Evolutionary conservation across 2,329 filamentous ascomycete species (phyloP).

Genomic region (Claviceps pusilla): DNA sequence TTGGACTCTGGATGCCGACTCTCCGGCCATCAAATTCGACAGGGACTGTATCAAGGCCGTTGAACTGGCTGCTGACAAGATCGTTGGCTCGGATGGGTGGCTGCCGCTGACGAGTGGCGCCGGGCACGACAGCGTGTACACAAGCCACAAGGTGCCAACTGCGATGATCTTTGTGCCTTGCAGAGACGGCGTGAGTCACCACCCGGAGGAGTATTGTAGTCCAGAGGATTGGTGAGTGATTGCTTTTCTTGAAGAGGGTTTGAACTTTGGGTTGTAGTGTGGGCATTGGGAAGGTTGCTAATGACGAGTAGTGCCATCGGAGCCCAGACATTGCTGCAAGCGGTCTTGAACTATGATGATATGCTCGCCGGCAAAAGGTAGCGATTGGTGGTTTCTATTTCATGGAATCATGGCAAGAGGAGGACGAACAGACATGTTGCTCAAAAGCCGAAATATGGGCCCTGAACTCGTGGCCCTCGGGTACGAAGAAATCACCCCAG

Average conservation of each 20-base stretch:
- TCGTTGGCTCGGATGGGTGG: slow-evolving; percentile 32
- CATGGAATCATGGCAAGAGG: neutral
- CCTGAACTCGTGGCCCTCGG: too few species aligned
- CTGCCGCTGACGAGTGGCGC: slow-evolving; percentile 22
- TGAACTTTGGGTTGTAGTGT: neutral
- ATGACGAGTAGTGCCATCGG: slow-evolving; percentile 10
- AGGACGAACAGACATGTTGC: neutral
- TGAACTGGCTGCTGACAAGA: slow-evolving; percentile 36
- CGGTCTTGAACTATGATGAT: slow-evolving; percentile 11
- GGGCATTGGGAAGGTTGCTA: neutral
- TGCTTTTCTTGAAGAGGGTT: neutral
- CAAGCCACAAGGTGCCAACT: slow-evolving; percentile 18
- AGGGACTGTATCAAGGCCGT: slow-evolving; percentile 51
- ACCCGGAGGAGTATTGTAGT: slow-evolving; percentile 21
- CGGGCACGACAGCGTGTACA: slow-evolving; percentile 24
- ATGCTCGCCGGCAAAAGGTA: neutral
- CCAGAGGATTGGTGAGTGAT: slow-evolving; percentile 18
- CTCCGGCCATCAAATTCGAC: slow-evolving; percentile 47
- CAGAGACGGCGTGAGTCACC: slow-evolving; percentile 22
- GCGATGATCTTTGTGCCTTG: slow-evolving; percentile 26
- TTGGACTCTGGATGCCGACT: slow-evolving; percentile 46
- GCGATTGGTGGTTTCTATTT: neutral
- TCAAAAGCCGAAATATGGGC: neutral
- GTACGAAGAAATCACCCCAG: neutral
- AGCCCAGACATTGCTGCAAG: slow-evolving; percentile 15